These are phyloP conservation scores for Arachnomyces sp. DNA, from an alignment of 2,329 filamentous ascomycete genomes.

Conservation along the genomic window DNA sequence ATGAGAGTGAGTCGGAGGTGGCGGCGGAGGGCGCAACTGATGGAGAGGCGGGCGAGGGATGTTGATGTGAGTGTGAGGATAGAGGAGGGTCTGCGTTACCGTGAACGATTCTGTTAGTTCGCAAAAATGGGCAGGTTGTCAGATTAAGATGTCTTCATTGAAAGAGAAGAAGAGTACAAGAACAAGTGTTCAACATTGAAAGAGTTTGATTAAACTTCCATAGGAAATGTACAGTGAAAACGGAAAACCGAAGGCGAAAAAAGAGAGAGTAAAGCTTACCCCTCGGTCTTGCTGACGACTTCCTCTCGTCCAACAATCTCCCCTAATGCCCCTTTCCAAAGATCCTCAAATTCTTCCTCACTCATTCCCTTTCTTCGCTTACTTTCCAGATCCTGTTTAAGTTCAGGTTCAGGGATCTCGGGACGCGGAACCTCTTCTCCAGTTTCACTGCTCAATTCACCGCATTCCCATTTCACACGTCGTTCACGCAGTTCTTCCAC, in stretches of 20 bases:
- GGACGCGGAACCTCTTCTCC: conserved; percentile 55
- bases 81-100: conserved; percentile 64
- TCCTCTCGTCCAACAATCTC: conserved; percentile 52
- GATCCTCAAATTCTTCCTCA: conserved; percentile 82
- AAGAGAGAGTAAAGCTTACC: conserved; percentile 43
- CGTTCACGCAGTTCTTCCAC: conserved; percentile 79
- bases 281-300: conserved; percentile 47
- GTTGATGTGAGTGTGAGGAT: conserved; percentile 66
- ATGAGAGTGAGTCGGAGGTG: conserved; percentile 41
- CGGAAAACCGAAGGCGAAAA: conserved; percentile 13
- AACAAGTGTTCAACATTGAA: conserved; percentile 1
- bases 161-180: conserved; percentile 1
- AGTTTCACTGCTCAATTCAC: conserved; percentile 57
- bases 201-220: too few relatives aligned
- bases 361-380: conserved; percentile 77
- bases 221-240: too few relatives aligned
- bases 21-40: conserved; percentile 55
- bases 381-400: conserved; percentile 68
- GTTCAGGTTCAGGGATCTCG: conserved; percentile 59
- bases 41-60: conserved; percentile 85
- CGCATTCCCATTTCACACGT: conserved; percentile 85
- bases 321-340: conserved; percentile 49
- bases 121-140: conserved; percentile 39
- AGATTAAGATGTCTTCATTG: conserved; percentile 27
- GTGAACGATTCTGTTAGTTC: conserved; percentile 79